Base-by-base conservation (phyloP, 1,284 basidiomycete genomes). In the Laetiporus sulphureus region DNA sequence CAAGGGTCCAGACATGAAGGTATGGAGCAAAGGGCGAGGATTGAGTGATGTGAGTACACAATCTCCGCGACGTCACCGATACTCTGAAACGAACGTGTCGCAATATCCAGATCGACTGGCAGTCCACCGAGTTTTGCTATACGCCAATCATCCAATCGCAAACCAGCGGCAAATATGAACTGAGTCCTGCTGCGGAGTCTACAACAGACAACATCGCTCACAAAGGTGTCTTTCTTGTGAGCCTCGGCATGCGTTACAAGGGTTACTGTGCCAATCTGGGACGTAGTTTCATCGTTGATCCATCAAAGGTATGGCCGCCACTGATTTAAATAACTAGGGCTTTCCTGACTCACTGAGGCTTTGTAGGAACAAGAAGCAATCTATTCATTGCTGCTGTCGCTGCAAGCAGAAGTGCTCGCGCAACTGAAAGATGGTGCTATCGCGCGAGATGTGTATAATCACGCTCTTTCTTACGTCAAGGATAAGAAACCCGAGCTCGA, bases 71-170 rank as follows among this genome's bases (percentile, higher is more conserved):
- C n/a, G n/a, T n/a, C n/a, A n/a, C n/a, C n/a, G n/a, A n/a, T n/a
- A n/a, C n/a, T n/a, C n/a, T n/a, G n/a, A n/a, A n/a, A n/a, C n/a
- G n/a, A n/a, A n/a, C n/a, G n/a, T n/a, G n/a, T n/a, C n/a, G n/a
- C n/a, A 13, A 30, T 31, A 5, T 22, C 15, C 51, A 92, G 87
- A 73, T 93, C 44, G 94, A 99, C 60, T 92, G 89, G 73, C 70
- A 72, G 20, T 77, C 85, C 10, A 86, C 89, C 2, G 94, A 98
- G 64, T 95, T 94, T 67, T 90, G 91, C 52, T 97, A 95, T 62
- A 82, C 89, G 4, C 94, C 95, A 3, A 94, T 97, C 60, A 90
- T 98, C 56, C 94, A 97, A 58, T 97, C 93, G 2, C 87, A 86
- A 41, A 82, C 81, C 31, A 75, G 71, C 46, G 69, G 73, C 4